phyloP scores from a whole-genome alignment of 805 yeast genomes.

The Pichia cephalocereana region DNA sequence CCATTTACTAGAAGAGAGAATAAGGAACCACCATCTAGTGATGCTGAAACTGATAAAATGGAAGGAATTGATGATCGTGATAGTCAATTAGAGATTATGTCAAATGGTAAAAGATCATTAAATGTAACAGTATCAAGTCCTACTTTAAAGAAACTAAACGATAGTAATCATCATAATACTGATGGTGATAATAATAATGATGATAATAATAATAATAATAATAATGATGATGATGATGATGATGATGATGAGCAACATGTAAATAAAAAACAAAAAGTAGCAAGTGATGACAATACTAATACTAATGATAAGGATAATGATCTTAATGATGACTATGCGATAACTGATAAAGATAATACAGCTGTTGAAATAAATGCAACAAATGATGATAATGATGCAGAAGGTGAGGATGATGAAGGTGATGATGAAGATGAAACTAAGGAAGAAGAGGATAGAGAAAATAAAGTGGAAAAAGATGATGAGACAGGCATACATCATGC shows the following conservation, averaged over 20 bases:
- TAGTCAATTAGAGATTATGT: conserved; percentile 35
- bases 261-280: too few species aligned
- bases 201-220: too few species aligned
- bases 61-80: conserved; percentile 45
- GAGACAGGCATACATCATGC: background rate
- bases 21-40: conserved; percentile 38
- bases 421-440: conserved; percentile 6
- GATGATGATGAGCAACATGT: too few species aligned
- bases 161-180: too few species aligned
- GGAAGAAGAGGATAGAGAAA: background rate
- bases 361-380: background rate
- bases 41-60: conserved; percentile 89
- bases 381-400: background rate
- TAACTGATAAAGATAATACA: background rate
- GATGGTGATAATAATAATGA: too few species aligned
- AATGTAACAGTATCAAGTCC: background rate
- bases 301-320: too few species aligned
- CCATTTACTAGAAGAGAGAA: background rate
- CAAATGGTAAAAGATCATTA: background rate
- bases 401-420: conserved; percentile 7
- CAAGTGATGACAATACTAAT: background rate
- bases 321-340: too few species aligned
- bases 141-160: background rate
- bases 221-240: too few species aligned
- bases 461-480: conserved; percentile 2